Base-by-base conservation (phyloP, 2,329 filamentous ascomycete genomes). In the Colletotrichum sp. region DNA sequence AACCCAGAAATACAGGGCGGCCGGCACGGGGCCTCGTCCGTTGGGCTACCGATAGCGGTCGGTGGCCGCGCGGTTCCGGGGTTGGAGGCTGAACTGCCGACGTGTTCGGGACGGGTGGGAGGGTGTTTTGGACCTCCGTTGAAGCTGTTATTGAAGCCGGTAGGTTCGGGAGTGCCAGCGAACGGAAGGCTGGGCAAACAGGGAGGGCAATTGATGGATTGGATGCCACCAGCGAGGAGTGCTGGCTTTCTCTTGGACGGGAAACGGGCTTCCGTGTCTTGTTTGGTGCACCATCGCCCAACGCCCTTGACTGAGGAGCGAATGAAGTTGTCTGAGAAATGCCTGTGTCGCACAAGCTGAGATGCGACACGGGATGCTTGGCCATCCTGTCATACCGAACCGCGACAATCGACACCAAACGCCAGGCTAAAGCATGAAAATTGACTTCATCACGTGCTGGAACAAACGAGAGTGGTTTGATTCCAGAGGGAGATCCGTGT, bases 21-120 rank as follows among this genome's bases (percentile, higher is more conserved):
- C 34, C 70, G 70, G 70, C 8, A 60, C 63, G 64, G 64, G 10
- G 26, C 10, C 66, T 57, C 57, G 15, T 59, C 44, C 62, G 34
- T 55, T 69, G 57, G 64, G 13, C 65, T 28, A 32, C 39, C 57
- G 65, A 26, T 18, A 30, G 21, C 39, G 39, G 71, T 36, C 64
- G 71, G 55, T 55, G 71, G 71, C 71, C 71, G 65, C 65, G 71
- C 71, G 71, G 71, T 62, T 55, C 65, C 65, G 71, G 71, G 12
- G 15, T 24, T 44, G 57, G 52, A 55, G 65, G 71, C 71, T 63
- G 71, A 55, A 63, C 28, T 52, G 65, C 55, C 64, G 71, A 69
- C 34, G 71, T 28, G 32, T 28, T 63, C 65, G 72, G 72, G 34
- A 71, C 60, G 68, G 67, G 67, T 65, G 67, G 67, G 34, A 71